Evolutionary conservation across 2,329 filamentous ascomycete species (phyloP).

Genomic region (Aspergillus ibericus): DNA sequence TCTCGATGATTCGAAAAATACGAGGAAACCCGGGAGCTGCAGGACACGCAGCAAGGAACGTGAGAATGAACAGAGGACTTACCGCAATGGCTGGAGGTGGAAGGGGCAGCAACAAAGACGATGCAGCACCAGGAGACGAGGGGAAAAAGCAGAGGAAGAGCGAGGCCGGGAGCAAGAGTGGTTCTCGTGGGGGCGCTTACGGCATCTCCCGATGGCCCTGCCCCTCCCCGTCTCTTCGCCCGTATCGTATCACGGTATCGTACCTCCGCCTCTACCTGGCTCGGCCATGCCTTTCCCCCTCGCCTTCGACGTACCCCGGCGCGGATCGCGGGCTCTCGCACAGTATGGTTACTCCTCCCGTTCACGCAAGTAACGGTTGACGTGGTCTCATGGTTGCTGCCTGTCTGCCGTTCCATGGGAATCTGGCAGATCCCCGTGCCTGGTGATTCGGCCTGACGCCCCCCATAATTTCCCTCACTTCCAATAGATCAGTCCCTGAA

Average conservation of each 20-base stretch:
- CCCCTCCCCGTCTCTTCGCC: not conserved
- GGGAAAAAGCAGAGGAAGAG: not conserved
- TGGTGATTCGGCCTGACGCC: not conserved
- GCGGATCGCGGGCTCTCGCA: not conserved
- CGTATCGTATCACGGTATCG: not conserved
- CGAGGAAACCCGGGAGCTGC: constrained; percentile 1
- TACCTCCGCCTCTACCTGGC: not conserved
- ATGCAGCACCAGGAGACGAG: not conserved
- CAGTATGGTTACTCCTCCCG: constrained; percentile 3
- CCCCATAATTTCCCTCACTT: not conserved
- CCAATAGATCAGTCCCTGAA: constrained; percentile 4
- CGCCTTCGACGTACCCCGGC: not conserved
- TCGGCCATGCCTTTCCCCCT: not conserved
- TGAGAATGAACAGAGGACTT: not conserved
- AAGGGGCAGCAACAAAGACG: not conserved
- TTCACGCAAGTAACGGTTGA: constrained; percentile 1
- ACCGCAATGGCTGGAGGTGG: not conserved
- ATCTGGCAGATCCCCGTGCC: not conserved
- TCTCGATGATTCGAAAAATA: constrained; percentile 5
- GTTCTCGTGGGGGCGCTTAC: constrained; percentile 15
- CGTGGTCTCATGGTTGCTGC: constrained; percentile 2
- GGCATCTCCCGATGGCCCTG: constrained; percentile 6
- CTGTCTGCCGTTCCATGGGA: not conserved
- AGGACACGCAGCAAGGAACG: constrained; percentile 9
- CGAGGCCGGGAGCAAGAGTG: constrained; percentile 6